A percentile compares a stretch with the other conserved stretches of the same genome.
These are phyloP conservation scores for Puccinia polysora DNA, from an alignment of 1,284 basidiomycete species.

Conservation along the genomic window DNA sequence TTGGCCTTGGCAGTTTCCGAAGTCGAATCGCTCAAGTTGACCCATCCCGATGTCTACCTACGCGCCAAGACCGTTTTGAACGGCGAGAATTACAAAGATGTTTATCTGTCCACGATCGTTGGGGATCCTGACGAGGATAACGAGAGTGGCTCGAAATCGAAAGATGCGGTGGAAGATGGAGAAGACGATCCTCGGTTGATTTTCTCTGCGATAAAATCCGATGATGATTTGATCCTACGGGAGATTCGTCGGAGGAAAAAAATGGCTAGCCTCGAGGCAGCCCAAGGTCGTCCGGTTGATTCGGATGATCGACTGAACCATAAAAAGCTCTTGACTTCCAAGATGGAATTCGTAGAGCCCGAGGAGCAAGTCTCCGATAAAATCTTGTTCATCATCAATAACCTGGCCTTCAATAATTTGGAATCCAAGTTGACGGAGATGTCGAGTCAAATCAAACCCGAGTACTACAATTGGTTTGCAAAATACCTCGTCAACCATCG, in stretches of 20 bases:
- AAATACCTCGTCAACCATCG: slow-evolving; percentile 95
- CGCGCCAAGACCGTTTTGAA: slow-evolving; percentile 63
- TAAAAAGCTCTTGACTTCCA: slow-evolving; percentile 55
- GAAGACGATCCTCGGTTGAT: neutral
- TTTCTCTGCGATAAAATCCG: neutral
- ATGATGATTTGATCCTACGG: slow-evolving; percentile 11
- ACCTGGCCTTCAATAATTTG: slow-evolving; percentile 89
- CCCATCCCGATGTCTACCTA: slow-evolving; percentile 73
- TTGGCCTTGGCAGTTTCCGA: slow-evolving; percentile 81
- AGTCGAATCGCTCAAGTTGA: slow-evolving; percentile 79
- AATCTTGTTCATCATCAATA: slow-evolving; percentile 97
- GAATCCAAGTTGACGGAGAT: slow-evolving; percentile 79
- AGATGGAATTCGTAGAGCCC: slow-evolving; percentile 64
- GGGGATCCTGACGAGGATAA: too few relatives aligned
- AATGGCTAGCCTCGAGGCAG: neutral
- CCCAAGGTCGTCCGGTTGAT: slow-evolving; percentile 54
- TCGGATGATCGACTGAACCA: too few relatives aligned
- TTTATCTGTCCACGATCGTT: neutral
- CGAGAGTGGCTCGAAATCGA: neutral
- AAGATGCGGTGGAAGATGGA: too few relatives aligned
- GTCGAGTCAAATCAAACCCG: slow-evolving; percentile 70
- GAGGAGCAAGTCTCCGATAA: slow-evolving; percentile 87
- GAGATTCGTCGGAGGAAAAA: slow-evolving; percentile 11
- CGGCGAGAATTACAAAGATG: neutral
- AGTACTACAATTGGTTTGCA: slow-evolving; percentile 89